A percentile compares a stretch with the other conserved stretches of the same genome.
Conservation (phyloP, 768 basidiomycete species). For the Sarcodon aspratus region DNA sequence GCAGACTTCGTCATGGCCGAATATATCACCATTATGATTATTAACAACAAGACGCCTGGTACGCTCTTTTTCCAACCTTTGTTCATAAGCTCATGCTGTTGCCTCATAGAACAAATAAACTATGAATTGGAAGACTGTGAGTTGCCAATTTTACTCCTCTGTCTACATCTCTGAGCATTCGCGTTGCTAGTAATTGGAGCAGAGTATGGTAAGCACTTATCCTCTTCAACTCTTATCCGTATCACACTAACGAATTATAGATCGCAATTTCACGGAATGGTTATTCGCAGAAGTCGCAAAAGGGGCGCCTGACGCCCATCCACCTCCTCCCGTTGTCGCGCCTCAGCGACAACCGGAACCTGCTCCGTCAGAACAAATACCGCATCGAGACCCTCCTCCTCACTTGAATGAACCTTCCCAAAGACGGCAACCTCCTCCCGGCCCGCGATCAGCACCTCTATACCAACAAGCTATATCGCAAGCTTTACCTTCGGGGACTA, state of each 20-base stretch:
- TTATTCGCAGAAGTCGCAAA: conserved; percentile 73
- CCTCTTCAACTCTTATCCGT: background rate
- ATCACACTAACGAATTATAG: conserved; percentile 26
- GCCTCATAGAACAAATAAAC: conserved; percentile 66
- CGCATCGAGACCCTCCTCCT: conserved; percentile 17
- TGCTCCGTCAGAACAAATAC: conserved; percentile 21
- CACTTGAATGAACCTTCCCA: conserved; percentile 21
- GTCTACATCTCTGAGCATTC: background rate
- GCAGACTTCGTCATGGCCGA: conserved; percentile 87
- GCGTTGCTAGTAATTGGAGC: conserved; percentile 51
- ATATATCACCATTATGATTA: conserved; percentile 92
- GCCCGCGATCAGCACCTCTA: conserved; percentile 41
- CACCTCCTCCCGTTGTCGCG: conserved; percentile 22
- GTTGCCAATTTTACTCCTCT: conserved; percentile 4
- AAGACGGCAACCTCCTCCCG: conserved; percentile 25
- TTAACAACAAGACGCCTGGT: conserved; percentile 82
- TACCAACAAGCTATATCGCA: conserved; percentile 72
- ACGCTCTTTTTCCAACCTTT: conserved; percentile 13
- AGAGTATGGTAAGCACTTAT: conserved; percentile 52
- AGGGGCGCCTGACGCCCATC: conserved; percentile 43
- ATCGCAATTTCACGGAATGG: conserved; percentile 82
- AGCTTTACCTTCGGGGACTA: conserved; percentile 48
- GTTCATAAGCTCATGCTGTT: conserved; percentile 4
- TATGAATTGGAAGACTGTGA: conserved; percentile 75
- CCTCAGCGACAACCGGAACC: conserved; percentile 11